These are phyloP conservation scores for Saturnispora ahearnii DNA, from an alignment of 805 yeast species.

Conservation along the genomic window DNA sequence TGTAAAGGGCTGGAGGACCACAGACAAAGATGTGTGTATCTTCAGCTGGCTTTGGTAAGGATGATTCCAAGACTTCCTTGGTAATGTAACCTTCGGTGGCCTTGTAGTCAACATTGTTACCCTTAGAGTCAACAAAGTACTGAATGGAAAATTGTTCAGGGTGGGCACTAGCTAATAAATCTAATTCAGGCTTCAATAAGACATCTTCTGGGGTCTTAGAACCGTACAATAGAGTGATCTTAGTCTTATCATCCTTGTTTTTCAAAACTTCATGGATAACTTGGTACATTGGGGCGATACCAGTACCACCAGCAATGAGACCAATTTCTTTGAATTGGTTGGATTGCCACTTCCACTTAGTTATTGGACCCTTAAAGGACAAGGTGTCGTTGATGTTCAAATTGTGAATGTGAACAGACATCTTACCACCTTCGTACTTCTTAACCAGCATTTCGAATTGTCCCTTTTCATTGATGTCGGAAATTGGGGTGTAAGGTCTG, in stretches of 20 bases:
- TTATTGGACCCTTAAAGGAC: slow-evolving; percentile 88
- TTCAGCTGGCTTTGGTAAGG: slow-evolving; percentile 54
- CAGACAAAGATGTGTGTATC: slow-evolving; percentile 77
- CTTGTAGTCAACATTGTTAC: slow-evolving; percentile 32
- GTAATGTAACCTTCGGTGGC: slow-evolving; percentile 70
- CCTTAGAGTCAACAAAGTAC: slow-evolving; percentile 69
- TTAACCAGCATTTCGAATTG: slow-evolving; percentile 73
- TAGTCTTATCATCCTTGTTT: slow-evolving; percentile 83
- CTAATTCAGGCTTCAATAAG: slow-evolving; percentile 70
- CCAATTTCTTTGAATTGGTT: slow-evolving; percentile 74
- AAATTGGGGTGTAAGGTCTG: slow-evolving; percentile 84
- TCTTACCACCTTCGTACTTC: slow-evolving; percentile 84
- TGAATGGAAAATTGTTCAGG: slow-evolving; percentile 71
- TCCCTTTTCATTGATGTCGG: slow-evolving; percentile 64
- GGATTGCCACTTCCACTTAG: slow-evolving; percentile 85
- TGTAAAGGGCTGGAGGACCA: slow-evolving; percentile 91
- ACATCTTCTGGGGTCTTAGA: slow-evolving; percentile 71
- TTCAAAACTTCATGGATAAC: slow-evolving; percentile 64
- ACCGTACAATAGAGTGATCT: slow-evolving; percentile 77
- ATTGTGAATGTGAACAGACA: slow-evolving; percentile 61
- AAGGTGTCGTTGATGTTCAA: slow-evolving; percentile 75
- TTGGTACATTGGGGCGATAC: slow-evolving; percentile 94
- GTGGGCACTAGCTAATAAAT: slow-evolving; percentile 50
- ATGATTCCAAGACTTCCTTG: slow-evolving; percentile 56
- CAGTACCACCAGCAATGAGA: slow-evolving; percentile 92